phyloP scores from a whole-genome alignment of 768 basidiomycete species.

The Chalciporus chontae region DNA sequence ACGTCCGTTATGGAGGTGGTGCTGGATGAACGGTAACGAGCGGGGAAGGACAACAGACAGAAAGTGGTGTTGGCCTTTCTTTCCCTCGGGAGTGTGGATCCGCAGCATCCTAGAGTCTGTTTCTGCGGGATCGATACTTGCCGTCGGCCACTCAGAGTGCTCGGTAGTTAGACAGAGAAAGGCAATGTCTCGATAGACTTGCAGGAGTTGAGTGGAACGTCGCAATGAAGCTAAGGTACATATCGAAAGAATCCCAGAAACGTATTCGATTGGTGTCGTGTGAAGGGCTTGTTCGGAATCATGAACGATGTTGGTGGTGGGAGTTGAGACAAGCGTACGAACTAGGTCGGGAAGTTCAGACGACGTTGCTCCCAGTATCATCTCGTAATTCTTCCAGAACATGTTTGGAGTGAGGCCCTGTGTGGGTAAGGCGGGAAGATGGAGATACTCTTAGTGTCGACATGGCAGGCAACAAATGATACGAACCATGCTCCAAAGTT shows the following conservation, averaged over 20 bases:
- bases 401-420: constrained; percentile 73
- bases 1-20: constrained; percentile 34
- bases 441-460: not conserved
- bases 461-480: constrained; percentile 1
- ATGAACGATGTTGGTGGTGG: not conserved
- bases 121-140: not conserved
- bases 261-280: constrained; percentile 19
- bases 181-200: constrained; percentile 5
- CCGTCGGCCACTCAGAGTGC: not conserved
- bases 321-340: constrained; percentile 10
- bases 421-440: not conserved
- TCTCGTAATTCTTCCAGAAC: constrained; percentile 61
- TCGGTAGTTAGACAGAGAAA: constrained; percentile 15
- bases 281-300: not conserved
- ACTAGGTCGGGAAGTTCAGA: constrained; percentile 43
- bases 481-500: constrained; percentile 78
- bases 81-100: constrained; percentile 39
- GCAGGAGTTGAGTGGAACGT: constrained; percentile 1
- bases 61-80: constrained; percentile 51
- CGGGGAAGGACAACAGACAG: constrained; percentile 46
- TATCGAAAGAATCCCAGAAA: constrained; percentile 42
- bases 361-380: constrained; percentile 46
- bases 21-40: constrained; percentile 43
- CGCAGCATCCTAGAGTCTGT: constrained; percentile 10
- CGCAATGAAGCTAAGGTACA: constrained; percentile 31